Conservation (phyloP, 1,139 yeast genomes). For the Chernovozyma sophiae-reginae region DNA sequence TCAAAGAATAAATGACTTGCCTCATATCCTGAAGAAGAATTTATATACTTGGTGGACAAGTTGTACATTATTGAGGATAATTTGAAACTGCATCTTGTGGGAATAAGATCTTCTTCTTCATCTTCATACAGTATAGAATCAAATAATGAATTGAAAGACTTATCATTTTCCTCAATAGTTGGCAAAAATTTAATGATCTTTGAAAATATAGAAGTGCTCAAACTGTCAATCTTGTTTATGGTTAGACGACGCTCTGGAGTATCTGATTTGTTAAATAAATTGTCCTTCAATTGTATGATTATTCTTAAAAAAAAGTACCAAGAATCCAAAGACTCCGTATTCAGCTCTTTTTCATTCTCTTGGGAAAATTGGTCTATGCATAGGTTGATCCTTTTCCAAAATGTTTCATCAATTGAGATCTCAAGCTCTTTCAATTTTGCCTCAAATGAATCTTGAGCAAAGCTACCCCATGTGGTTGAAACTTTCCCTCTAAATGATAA, state of each 20-base stretch:
- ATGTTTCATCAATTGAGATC: conserved; percentile 8
- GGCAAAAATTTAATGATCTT: conserved; percentile 11
- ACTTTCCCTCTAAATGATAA: neutral
- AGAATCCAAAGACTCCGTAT: conserved; percentile 5
- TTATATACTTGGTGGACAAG: conserved; percentile 16
- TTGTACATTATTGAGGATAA: conserved; percentile 21
- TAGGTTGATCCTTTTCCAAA: conserved; percentile 12
- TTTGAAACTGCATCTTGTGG: conserved; percentile 23
- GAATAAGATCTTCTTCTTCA: conserved; percentile 11
- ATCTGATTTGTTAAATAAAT: conserved; percentile 2
- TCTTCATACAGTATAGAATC: neutral
- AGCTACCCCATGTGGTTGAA: conserved; percentile 12
- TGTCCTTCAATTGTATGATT: conserved; percentile 9
- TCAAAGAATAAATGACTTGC: conserved; percentile 22
- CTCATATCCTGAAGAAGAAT: conserved; percentile 12
- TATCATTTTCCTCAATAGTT: neutral
- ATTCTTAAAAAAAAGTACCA: conserved; percentile 13
- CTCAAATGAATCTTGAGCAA: conserved; percentile 7
- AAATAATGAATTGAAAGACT: conserved; percentile 8
- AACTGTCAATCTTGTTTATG: conserved; percentile 2
- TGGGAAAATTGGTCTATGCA: conserved; percentile 5
- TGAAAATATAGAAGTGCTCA: conserved; percentile 7
- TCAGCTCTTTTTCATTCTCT: conserved; percentile 1
- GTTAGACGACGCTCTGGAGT: neutral
- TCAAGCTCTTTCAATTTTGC: neutral